These are phyloP conservation scores for Tolypocladium cylindrosporum DNA, from an alignment of 2,329 filamentous ascomycete genomes.

Conservation along the genomic window DNA sequence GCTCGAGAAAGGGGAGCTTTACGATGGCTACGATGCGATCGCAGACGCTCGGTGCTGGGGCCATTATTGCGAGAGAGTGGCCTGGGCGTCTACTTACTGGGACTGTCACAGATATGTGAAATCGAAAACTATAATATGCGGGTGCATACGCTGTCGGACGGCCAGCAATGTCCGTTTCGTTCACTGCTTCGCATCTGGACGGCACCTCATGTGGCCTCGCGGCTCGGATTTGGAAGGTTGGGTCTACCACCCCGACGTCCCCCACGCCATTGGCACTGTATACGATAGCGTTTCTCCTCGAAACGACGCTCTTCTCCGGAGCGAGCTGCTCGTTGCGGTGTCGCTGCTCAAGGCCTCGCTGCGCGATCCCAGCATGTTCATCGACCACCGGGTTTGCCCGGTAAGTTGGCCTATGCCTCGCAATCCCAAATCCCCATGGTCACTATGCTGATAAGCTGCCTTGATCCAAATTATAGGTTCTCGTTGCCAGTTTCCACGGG, in stretches of 20 bases:
- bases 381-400: slow-evolving; percentile 1
- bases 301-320: background rate
- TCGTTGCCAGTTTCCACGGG: slow-evolving; percentile 5
- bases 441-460: background rate
- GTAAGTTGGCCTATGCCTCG: background rate
- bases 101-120: background rate
- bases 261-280: slow-evolving; percentile 2
- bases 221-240: background rate
- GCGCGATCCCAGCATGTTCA: background rate
- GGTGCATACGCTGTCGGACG: background rate
- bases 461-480: background rate
- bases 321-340: slow-evolving; percentile 1
- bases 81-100: background rate
- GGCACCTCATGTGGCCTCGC: slow-evolving; percentile 1
- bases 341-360: slow-evolving; percentile 1
- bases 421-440: too few relatives aligned
- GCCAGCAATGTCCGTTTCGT: background rate
- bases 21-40: background rate
- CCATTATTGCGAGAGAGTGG: background rate
- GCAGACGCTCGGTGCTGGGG: background rate
- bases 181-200: background rate
- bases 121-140: background rate
- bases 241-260: background rate
- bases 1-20: background rate
- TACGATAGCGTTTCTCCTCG: background rate